Percentiles rank a stretch among this genome's conserved stretches.
These are phyloP conservation scores for Daedaleopsis sinensis DNA, from an alignment of 768 basidiomycete genomes.

Conservation along the genomic window DNA sequence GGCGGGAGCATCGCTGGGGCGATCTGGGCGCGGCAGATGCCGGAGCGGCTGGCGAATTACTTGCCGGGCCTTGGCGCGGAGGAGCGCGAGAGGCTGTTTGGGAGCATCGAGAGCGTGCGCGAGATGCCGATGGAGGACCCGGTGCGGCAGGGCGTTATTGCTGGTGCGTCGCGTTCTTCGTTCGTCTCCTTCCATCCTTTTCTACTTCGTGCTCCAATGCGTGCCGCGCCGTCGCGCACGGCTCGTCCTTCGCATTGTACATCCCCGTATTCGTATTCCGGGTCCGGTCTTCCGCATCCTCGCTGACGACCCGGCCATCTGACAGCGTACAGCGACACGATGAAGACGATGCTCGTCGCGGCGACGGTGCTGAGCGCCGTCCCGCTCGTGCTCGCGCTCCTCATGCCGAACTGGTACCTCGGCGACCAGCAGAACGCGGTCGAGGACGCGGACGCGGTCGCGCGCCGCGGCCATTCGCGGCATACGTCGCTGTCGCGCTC, in stretches of 20 bases:
- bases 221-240: too few species aligned
- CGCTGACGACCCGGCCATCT: too few species aligned
- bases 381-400: constrained; percentile 15
- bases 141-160: constrained; percentile 19
- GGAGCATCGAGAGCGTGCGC: constrained; percentile 19
- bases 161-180: constrained; percentile 8
- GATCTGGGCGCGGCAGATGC: constrained; percentile 30
- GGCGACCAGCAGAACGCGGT: constrained; percentile 74
- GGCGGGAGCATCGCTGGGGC: constrained; percentile 40
- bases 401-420: constrained; percentile 69
- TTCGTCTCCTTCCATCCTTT: background rate
- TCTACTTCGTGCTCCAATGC: background rate
- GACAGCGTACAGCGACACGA: constrained; percentile 22
- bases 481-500: background rate
- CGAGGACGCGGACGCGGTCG: constrained; percentile 36
- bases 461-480: background rate
- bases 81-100: constrained; percentile 17
- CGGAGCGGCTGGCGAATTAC: constrained; percentile 26
- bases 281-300: too few species aligned
- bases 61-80: constrained; percentile 17
- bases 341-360: constrained; percentile 16
- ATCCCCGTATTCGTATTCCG: too few species aligned
- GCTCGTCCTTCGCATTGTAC: too few species aligned
- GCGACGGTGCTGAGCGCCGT: constrained; percentile 16
- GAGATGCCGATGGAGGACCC: constrained; percentile 14